Evolutionary conservation across 2,329 filamentous ascomycete genomes (phyloP).

Genomic region (Raffaelea ambrosiae): DNA sequence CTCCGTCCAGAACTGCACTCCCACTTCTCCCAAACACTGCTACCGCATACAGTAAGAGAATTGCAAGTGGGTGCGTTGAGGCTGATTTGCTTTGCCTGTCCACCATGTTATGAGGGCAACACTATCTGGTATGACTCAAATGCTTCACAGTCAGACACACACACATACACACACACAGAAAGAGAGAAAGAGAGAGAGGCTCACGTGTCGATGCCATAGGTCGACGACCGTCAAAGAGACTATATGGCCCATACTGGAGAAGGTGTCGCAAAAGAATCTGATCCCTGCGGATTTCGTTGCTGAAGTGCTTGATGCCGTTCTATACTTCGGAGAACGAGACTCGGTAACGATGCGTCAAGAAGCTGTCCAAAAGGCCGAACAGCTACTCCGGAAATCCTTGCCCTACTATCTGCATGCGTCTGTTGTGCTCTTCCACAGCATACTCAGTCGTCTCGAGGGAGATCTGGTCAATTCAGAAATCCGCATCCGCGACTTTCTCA

Average conservation of each 20-base stretch:
- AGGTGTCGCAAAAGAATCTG: neutral
- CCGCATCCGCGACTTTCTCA: neutral
- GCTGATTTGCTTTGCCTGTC: conserved; percentile 1
- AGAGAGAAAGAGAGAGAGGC: no score
- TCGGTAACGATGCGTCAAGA: neutral
- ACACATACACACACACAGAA: no score
- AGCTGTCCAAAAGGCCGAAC: neutral
- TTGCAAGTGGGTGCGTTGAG: neutral
- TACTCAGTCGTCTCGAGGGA: conserved; percentile 1
- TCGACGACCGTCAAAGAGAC: neutral
- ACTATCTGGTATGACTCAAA: neutral
- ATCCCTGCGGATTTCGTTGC: neutral
- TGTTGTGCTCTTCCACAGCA: conserved; percentile 2
- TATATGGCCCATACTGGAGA: conserved; percentile 1
- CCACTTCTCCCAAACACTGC: neutral
- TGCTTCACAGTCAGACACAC: neutral
- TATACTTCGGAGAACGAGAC: conserved; percentile 4
- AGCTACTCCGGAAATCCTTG: neutral
- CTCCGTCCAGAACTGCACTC: neutral
- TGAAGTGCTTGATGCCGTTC: neutral
- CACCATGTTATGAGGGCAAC: conserved; percentile 5
- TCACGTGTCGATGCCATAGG: neutral
- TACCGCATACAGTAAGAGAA: neutral
- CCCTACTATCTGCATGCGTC: conserved; percentile 6
- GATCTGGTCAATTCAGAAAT: neutral